Evolutionary conservation across 805 yeast genomes (phyloP).

Genomic region (Huiozyma naganishii): DNA sequence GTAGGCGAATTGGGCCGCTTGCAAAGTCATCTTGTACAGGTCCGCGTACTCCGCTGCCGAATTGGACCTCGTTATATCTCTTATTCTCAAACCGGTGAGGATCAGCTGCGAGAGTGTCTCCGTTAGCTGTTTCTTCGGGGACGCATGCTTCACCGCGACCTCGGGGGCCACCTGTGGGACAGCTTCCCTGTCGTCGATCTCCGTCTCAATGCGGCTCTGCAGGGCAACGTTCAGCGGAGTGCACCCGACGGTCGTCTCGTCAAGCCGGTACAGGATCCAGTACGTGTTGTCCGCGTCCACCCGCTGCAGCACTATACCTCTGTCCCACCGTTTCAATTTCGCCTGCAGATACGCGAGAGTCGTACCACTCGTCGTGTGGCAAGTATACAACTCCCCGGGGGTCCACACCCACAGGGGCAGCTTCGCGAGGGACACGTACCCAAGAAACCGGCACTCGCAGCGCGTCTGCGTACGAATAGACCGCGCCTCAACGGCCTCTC

Average conservation of each 20-base stretch:
- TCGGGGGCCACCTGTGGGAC: neutral
- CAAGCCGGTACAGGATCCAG: neutral
- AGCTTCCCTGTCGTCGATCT: constrained; percentile 16
- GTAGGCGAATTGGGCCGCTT: constrained; percentile 31
- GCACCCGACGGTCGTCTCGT: neutral
- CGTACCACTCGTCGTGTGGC: constrained; percentile 20
- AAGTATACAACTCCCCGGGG: constrained; percentile 4
- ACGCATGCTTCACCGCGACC: neutral
- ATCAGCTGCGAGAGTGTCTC: constrained; percentile 28
- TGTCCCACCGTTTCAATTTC: constrained; percentile 13
- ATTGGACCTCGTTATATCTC: constrained; percentile 21
- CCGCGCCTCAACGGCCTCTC: neutral
- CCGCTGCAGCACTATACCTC: constrained; percentile 12
- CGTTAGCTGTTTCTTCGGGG: constrained; percentile 14
- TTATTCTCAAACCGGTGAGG: constrained; percentile 28
- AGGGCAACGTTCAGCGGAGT: neutral
- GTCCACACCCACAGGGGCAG: constrained; percentile 22
- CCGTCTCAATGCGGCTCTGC: constrained; percentile 6
- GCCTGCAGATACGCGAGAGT: constrained; percentile 20
- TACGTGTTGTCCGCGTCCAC: neutral
- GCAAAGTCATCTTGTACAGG: constrained; percentile 29
- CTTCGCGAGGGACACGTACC: constrained; percentile 14
- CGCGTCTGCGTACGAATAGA: constrained; percentile 1
- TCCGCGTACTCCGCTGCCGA: constrained; percentile 23
- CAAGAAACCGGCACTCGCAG: constrained; percentile 6